A percentile compares a stretch with the other conserved stretches of the same genome.
Evolutionary conservation across 1,284 basidiomycete species (phyloP).

Genomic region (Termitomyces sp.): DNA sequence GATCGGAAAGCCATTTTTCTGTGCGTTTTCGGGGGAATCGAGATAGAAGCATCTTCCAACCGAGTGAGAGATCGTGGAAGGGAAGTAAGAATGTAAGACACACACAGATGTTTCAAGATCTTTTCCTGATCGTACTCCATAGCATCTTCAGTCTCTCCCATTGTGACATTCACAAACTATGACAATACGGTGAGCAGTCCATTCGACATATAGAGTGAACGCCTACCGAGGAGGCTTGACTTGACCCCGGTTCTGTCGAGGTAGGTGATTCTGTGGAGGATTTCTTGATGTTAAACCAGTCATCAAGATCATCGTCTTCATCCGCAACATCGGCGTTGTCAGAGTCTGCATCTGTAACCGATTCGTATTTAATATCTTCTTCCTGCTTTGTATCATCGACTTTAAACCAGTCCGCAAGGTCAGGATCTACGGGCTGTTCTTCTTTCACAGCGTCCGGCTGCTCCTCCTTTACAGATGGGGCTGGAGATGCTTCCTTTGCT

Average conservation of each 20-base stretch:
- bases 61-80: background rate
- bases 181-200: background rate
- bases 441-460: conserved; percentile 24
- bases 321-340: conserved; percentile 52
- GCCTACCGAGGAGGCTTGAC: conserved; percentile 10
- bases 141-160: conserved; percentile 64
- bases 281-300: conserved; percentile 35
- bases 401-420: conserved; percentile 62
- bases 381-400: conserved; percentile 28
- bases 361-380: conserved; percentile 34
- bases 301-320: conserved; percentile 36
- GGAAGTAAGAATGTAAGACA: conserved; percentile 8
- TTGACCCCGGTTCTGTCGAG: conserved; percentile 9
- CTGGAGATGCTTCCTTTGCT: conserved; percentile 4
- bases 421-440: conserved; percentile 29
- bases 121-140: conserved; percentile 72
- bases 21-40: conserved; percentile 74
- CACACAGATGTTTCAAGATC: conserved; percentile 79
- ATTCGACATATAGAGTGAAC: background rate
- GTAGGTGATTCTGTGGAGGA: conserved; percentile 11
- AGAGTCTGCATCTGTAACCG: conserved; percentile 66
- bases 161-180: conserved; percentile 34
- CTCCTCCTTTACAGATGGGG: conserved; percentile 19
- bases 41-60: conserved; percentile 75
- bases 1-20: conserved; percentile 51